Base-by-base conservation (phyloP, 2,329 filamentous ascomycete species). In the Fusarium dlaminii region DNA sequence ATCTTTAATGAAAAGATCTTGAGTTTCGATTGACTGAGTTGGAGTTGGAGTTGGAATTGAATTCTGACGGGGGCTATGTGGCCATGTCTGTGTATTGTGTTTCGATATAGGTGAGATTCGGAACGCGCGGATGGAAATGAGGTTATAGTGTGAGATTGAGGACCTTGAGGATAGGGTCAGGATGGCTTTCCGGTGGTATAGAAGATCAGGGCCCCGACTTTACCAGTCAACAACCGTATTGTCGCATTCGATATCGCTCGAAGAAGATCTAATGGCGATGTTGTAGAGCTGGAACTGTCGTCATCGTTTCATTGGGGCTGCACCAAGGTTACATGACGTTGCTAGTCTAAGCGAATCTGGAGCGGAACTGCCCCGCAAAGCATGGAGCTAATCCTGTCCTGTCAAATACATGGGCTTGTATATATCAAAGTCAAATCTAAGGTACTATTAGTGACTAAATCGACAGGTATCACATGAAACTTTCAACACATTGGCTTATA, bases 1-100 rank as follows among this genome's bases (percentile, higher is more conserved):
- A 89, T 89, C 39, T 65, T 81, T 64, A 52, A 17, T n/a, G 20
- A 32, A 32, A 37, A 20, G 22, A 63, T n/a, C 45, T 27, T 17
- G 32, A 37, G 30, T 22, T 49, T 55, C n/a, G 30, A 36, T 42
- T 52, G 54, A 17, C 51, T 39, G 54, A 40, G 54, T 34, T 36
- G 52, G 62, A 40, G 54, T 49, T 54, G 48, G 20, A 32, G 39
- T 43, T 54, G 48, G 20, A 32, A 34, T 43, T 57, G 51, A 29
- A 24, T 29, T 52, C 24, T 46, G 43, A 29, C 45, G 36, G 27
- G 43, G 36, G 54, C 66, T 73, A 75, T 62, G 59, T 52, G 54
- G 68, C 72, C 72, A 75, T 75, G 52, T 69, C 72, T 74, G 55
- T 75, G 46, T 17, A 58, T 62, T 54, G 39, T 18, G 56, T 57